Evolutionary conservation across 164 flowering plant species (phyloP).

Genomic region (Saururus chinensis): DNA sequence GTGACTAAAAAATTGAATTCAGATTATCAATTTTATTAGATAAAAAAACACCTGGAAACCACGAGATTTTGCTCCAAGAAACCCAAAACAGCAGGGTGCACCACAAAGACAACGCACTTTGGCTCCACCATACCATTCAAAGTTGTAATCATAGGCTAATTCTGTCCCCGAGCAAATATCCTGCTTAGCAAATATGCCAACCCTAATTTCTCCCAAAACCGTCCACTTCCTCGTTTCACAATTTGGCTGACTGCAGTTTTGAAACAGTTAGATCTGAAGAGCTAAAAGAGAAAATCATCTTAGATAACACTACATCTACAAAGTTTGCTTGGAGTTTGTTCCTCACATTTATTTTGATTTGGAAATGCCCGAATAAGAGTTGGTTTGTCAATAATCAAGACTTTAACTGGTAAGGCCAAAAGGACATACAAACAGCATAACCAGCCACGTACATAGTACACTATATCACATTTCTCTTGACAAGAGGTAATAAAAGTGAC

Average conservation of each 20-base stretch:
- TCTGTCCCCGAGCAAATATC: conserved; percentile 69
- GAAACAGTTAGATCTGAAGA: neutral
- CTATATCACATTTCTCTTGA: too few species aligned
- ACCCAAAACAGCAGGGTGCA: conserved; percentile 71
- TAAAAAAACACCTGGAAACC: conserved; percentile 64
- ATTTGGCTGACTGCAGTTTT: conserved; percentile 68
- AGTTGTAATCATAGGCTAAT: conserved; percentile 80
- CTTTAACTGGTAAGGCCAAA: too few species aligned
- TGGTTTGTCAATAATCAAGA: too few species aligned
- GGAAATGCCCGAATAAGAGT: too few species aligned
- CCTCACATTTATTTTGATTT: too few species aligned
- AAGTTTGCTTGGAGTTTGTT: too few species aligned
- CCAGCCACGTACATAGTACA: too few species aligned
- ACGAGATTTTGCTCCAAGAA: conserved; percentile 98
- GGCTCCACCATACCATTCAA: conserved; percentile 98
- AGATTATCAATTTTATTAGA: neutral
- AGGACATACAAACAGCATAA: too few species aligned
- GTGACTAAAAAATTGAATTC: too few species aligned
- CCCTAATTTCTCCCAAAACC: conserved; percentile 84
- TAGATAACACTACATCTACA: neutral
- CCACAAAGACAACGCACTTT: conserved; percentile 98
- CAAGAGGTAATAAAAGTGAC: too few species aligned
- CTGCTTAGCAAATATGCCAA: conserved; percentile 90
- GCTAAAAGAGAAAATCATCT: neutral
- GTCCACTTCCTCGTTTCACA: conserved; percentile 98